Evolutionary conservation across 805 yeast genomes (phyloP).

Genomic region (Saccharomycopsis sp.): DNA sequence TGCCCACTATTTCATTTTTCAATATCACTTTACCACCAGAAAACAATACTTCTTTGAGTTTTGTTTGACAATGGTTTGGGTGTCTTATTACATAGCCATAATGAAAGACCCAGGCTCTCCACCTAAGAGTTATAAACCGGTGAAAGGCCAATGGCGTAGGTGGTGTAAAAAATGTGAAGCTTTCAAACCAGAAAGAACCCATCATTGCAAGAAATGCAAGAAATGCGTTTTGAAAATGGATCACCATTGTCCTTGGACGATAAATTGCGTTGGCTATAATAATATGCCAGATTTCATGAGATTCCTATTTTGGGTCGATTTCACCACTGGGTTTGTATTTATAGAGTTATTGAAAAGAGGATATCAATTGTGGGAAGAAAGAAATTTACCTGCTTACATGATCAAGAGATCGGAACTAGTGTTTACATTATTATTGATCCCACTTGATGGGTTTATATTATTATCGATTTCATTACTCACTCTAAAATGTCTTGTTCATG

Average conservation of each 20-base stretch:
- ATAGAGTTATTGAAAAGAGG: conserved; percentile 37
- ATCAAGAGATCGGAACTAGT: conserved; percentile 45
- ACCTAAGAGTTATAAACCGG: conserved; percentile 34
- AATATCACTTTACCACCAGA: conserved; percentile 32
- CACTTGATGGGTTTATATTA: conserved; percentile 52
- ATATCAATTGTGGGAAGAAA: conserved; percentile 37
- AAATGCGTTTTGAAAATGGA: conserved; percentile 80
- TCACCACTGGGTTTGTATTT: conserved; percentile 42
- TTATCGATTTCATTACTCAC: conserved; percentile 53
- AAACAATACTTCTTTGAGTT: conserved; percentile 43
- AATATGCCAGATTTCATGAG: conserved; percentile 78
- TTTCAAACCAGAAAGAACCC: conserved; percentile 76
- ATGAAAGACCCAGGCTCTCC: conserved; percentile 62
- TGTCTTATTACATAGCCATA: conserved; percentile 69
- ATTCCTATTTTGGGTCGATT: conserved; percentile 60
- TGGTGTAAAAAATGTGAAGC: conserved; percentile 61
- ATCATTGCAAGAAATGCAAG: conserved; percentile 76
- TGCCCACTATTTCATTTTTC: conserved; percentile 50
- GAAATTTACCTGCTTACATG: conserved; percentile 50
- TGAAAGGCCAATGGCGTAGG: conserved; percentile 15
- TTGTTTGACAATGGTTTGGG: conserved; percentile 54
- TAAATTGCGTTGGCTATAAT: conserved; percentile 76
- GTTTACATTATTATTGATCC: conserved; percentile 46
- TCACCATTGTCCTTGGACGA: conserved; percentile 91
- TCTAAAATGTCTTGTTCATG: conserved; percentile 51